Conservation (phyloP, 345 rosid species). For the Rhodamnia argentea region DNA sequence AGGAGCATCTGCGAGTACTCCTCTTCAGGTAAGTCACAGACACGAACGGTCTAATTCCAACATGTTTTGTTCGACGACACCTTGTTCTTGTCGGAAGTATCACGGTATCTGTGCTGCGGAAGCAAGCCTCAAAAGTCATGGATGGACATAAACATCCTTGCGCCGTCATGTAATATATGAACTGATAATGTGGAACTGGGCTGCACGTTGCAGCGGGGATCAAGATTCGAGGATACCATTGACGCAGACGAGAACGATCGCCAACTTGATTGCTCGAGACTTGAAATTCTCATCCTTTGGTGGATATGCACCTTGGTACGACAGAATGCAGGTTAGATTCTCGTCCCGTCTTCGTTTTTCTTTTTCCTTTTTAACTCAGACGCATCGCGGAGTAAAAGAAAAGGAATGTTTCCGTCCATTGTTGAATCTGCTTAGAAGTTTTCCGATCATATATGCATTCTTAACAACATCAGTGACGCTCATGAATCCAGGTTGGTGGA, state of each 20-base stretch:
- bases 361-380: background rate
- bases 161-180: too few species aligned
- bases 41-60: background rate
- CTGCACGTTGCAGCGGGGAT: background rate
- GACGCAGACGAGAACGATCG: background rate
- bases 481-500: background rate
- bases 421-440: background rate
- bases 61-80: background rate
- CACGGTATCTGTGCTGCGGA: background rate
- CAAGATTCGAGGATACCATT: background rate
- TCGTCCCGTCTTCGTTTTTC: background rate
- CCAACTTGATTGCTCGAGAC: background rate
- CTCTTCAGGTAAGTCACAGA: background rate
- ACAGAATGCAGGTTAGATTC: background rate
- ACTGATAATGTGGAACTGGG: too few species aligned
- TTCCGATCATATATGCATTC: background rate
- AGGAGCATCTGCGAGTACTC: background rate
- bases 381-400: background rate
- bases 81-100: background rate
- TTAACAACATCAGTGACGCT: background rate
- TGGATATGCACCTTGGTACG: background rate
- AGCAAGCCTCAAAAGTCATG: background rate
- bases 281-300: background rate
- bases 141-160: too few species aligned
- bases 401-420: background rate